Conservation (phyloP, 306 rosid genomes). For the Cercis canadensis region DNA sequence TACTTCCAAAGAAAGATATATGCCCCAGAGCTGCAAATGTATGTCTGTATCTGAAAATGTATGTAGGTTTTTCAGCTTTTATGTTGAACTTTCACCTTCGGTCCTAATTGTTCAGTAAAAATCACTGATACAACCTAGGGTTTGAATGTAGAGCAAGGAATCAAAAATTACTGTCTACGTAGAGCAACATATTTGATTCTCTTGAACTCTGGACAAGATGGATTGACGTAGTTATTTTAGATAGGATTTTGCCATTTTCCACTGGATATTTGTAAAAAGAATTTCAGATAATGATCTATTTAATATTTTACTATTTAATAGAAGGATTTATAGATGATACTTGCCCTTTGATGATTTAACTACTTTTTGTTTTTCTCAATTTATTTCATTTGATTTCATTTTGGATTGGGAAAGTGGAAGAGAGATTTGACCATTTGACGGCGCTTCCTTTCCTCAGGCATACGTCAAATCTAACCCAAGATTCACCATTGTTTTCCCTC, state of each 20-base stretch:
- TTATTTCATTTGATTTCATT: neutral
- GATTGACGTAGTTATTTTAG: neutral
- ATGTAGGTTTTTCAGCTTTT: conserved; percentile 20
- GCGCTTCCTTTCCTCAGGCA: no score
- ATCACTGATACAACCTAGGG: conserved; percentile 11
- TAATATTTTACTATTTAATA: neutral
- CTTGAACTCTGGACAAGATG: neutral
- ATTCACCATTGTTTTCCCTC: no score
- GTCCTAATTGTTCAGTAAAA: conserved; percentile 22
- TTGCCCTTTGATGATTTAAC: neutral
- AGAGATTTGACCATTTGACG: no score
- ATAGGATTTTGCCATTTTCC: neutral
- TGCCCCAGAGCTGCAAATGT: conserved; percentile 4
- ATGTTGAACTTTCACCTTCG: conserved; percentile 19
- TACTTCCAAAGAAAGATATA: conserved; percentile 4
- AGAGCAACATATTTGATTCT: neutral
- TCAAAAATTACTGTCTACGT: neutral
- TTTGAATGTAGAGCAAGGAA: conserved; percentile 28
- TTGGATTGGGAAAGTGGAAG: no score
- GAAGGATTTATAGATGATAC: neutral
- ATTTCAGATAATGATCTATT: neutral
- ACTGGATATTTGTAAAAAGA: neutral
- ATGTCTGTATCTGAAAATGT: conserved; percentile 33
- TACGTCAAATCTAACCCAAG: no score
- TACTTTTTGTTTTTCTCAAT: neutral